Base-by-base conservation (phyloP, 2,329 filamentous ascomycete species). In the Fusarium sp. region DNA sequence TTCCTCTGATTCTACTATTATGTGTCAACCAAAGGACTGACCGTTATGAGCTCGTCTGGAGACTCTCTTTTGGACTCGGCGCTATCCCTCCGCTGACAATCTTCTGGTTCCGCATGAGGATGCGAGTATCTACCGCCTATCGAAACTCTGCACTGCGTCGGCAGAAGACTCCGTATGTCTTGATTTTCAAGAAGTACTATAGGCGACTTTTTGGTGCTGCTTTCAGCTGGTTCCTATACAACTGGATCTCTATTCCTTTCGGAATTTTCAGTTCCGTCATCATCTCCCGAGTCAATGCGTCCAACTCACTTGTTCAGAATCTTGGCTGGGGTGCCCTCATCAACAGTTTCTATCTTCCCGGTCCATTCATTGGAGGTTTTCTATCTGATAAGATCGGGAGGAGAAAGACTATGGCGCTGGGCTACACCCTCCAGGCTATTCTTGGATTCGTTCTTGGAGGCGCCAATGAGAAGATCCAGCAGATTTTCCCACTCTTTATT, bases 31-130 rank as follows among this genome's bases (percentile, higher is more conserved):
- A 60, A 1, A 0, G 42, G 9, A 42, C 35, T 0, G 57, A 60
- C 3, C 35, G 23, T 11, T 60, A 60, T 3, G 42, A 49, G 33
- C 21, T 21, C 29, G 42, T 60, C 1, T 60, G 57, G 53, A 49
- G 57, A 28, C 12, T 42, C 8, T 37, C 57, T 0, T 23, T 60
- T 4, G 57, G 28, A 3, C 11, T 58, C 3, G 57, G 57, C 8
- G 57, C 57, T 3, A 16, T 60, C 7, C 57, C 57, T 3, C 57
- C 57, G 1, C 5, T 60, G 5, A 31, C 57, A 11, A 60, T 60
- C 13, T 60, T 60, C 12, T 60, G 57, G 57, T 58, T 60, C 24
- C 37, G 57, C 6, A 6, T 60, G 16, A 60, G 57, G n/a, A 60
- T 58, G 57, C 35, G 53, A 1, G 37, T 58, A 6, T 60, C 57